Evolutionary conservation across 441 rosid species (phyloP).

Genomic region (Erodium trifolium): DNA sequence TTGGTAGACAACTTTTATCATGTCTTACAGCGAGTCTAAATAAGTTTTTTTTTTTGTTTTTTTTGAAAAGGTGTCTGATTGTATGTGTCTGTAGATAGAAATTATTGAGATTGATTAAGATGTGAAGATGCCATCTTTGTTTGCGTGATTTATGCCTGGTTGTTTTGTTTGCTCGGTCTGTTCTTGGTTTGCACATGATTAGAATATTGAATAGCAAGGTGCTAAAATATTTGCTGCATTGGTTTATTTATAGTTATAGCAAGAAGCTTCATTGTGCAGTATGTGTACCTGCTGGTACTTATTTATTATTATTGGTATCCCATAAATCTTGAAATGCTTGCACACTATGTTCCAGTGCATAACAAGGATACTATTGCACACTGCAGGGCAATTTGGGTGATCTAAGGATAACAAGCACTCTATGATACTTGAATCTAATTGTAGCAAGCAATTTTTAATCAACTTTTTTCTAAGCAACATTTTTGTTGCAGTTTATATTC

Average conservation of each 20-base stretch:
- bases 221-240: neutral
- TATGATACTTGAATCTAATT: neutral
- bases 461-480: neutral
- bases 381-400: neutral
- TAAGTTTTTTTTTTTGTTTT: neutral
- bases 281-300: neutral
- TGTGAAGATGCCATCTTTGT: neutral
- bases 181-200: constrained; percentile 4
- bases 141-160: neutral
- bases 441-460: neutral
- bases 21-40: neutral
- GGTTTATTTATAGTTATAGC: neutral
- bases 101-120: neutral
- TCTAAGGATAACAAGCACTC: neutral
- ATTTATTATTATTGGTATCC: neutral
- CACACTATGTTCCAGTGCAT: neutral
- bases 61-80: neutral
- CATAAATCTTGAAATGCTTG: neutral
- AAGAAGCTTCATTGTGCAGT: neutral
- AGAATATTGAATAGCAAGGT: constrained; percentile 2
- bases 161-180: neutral
- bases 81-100: neutral
- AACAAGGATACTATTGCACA: neutral
- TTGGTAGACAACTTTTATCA: neutral
- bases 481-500: neutral